Conservation (phyloP, 202 grass and related monocot species). For the Zizania palustris region DNA sequence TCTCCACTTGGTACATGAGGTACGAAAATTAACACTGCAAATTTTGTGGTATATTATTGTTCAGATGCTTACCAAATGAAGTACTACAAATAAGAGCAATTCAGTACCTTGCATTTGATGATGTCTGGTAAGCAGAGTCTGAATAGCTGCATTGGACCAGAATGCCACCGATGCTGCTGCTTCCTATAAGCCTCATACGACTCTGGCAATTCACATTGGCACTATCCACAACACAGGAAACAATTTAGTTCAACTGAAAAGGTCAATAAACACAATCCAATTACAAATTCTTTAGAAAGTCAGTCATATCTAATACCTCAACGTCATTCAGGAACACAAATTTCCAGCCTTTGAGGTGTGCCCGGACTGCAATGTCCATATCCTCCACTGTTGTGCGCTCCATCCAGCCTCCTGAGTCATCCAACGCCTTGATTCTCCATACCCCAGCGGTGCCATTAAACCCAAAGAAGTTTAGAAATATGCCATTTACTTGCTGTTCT, state of each 20-base stretch:
- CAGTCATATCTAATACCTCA: slow-evolving; percentile 49
- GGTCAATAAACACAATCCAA: not conserved
- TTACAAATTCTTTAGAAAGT: not conserved
- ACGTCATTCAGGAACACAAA: slow-evolving; percentile 93
- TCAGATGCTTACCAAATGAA: not conserved
- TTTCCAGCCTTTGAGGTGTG: slow-evolving; percentile 94
- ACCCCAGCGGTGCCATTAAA: slow-evolving; percentile 98
- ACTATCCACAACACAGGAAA: slow-evolving; percentile 50
- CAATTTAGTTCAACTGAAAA: slow-evolving; percentile 21
- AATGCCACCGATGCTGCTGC: slow-evolving; percentile 98
- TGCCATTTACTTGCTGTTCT: slow-evolving; percentile 92
- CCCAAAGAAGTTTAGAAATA: slow-evolving; percentile 93
- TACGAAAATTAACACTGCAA: too few relatives aligned
- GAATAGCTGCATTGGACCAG: slow-evolving; percentile 95
- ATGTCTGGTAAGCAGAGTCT: slow-evolving; percentile 94
- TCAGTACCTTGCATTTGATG: slow-evolving; percentile 79
- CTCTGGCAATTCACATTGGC: slow-evolving; percentile 96
- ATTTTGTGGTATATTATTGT: not conserved
- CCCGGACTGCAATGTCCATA: slow-evolving; percentile 95
- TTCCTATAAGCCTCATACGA: slow-evolving; percentile 98
- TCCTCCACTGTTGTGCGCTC: slow-evolving; percentile 95
- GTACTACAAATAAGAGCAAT: slow-evolving; percentile 6
- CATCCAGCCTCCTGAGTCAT: slow-evolving; percentile 95
- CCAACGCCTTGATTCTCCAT: slow-evolving; percentile 92
- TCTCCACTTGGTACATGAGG: too few relatives aligned